Conservation (phyloP, 495 filamentous ascomycete species). For the Gamarada debralockiae region DNA sequence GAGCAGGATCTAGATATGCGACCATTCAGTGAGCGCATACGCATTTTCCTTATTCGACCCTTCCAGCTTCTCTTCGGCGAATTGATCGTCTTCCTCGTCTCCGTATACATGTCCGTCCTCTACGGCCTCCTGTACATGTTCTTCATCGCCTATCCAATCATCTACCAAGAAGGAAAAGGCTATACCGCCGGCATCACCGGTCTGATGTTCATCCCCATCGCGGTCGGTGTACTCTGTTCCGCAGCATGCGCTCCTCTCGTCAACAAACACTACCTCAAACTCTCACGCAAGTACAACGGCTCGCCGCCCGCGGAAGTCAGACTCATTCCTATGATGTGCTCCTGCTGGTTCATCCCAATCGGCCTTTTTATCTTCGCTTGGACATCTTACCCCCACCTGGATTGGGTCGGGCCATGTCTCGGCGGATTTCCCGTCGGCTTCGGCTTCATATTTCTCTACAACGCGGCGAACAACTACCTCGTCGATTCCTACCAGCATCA, state of each 20-base stretch:
- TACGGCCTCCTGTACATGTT: slow-evolving; percentile 60
- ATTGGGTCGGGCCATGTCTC: slow-evolving; percentile 68
- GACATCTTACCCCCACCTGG: slow-evolving; percentile 62
- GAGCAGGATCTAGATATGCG: slow-evolving; percentile 69
- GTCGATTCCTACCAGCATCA: slow-evolving; percentile 84
- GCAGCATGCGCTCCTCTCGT: slow-evolving; percentile 65
- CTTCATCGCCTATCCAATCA: slow-evolving; percentile 71
- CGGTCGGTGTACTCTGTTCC: slow-evolving; percentile 61
- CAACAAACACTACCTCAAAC: slow-evolving; percentile 71
- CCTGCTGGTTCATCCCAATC: slow-evolving; percentile 61
- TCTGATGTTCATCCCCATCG: slow-evolving; percentile 77
- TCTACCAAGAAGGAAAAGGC: slow-evolving; percentile 72
- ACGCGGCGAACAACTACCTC: slow-evolving; percentile 76
- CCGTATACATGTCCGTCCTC: slow-evolving; percentile 53
- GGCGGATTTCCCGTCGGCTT: slow-evolving; percentile 77
- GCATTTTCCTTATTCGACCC: slow-evolving; percentile 67
- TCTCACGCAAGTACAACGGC: slow-evolving; percentile 55
- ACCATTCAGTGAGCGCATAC: slow-evolving; percentile 56
- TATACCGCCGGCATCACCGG: slow-evolving; percentile 69
- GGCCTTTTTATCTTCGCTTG: slow-evolving; percentile 75
- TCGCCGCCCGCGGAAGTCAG: slow-evolving; percentile 71
- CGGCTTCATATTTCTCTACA: slow-evolving; percentile 84
- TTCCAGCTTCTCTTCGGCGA: slow-evolving; percentile 78
- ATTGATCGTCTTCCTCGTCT: slow-evolving; percentile 74
- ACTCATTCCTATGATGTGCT: slow-evolving; percentile 80